phyloP scores from a whole-genome alignment of 768 basidiomycete genomes.

The Leccinum barrowsii region DNA sequence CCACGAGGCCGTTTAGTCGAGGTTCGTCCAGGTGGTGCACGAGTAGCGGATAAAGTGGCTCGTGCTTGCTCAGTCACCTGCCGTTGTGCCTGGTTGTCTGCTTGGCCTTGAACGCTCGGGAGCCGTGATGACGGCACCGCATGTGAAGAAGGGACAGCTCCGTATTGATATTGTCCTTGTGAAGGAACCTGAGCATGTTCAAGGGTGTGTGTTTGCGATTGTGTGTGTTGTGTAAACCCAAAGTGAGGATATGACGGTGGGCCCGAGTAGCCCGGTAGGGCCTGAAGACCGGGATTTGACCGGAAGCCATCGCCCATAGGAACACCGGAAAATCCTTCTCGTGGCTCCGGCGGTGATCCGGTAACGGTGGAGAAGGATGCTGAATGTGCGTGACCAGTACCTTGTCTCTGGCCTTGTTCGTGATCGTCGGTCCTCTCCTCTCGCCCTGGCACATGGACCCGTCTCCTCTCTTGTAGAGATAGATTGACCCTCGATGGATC shows the following conservation, averaged over 20 bases:
- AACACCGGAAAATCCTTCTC: neutral
- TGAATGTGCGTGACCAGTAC: conserved; percentile 17
- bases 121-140: neutral
- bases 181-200: neutral
- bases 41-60: neutral
- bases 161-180: conserved; percentile 12
- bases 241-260: conserved; percentile 1
- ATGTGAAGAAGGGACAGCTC: neutral
- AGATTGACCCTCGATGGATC: neutral
- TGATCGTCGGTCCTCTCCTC: neutral
- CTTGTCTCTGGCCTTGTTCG: neutral
- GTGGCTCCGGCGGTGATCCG: conserved; percentile 14
- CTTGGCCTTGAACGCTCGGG: neutral
- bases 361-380: conserved; percentile 26
- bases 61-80: neutral
- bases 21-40: conserved; percentile 1
- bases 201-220: conserved; percentile 1
- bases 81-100: neutral
- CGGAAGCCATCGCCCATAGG: neutral
- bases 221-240: conserved; percentile 6
- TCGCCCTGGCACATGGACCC: neutral
- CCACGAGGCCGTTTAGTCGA: conserved; percentile 21
- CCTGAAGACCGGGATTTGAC: neutral
- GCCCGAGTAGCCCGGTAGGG: conserved; percentile 1
- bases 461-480: conserved; percentile 2